Base-by-base conservation (phyloP, 139 green algal species). In the Astrephomene gubernaculifera region DNA sequence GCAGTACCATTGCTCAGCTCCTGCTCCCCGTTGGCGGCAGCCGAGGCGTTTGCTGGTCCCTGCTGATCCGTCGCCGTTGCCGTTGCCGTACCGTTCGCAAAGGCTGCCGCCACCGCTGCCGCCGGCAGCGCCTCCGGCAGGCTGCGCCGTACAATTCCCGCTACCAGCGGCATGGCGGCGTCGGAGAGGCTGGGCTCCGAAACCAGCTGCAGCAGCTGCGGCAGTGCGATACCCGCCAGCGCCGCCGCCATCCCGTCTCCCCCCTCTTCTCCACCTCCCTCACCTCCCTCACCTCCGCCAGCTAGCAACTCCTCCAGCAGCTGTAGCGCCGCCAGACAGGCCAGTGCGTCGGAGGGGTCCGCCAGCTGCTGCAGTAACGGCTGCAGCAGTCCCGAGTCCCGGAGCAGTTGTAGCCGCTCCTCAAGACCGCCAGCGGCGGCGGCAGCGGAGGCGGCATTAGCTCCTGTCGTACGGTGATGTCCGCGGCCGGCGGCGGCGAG, bases 271-370 rank as follows among this genome's bases (percentile, higher is more conserved):
- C 38, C 60, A 60, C 54, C 52, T 1, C 4, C 33, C 2, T 41
- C 43, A 4, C 5, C 35, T 35, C 6, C 52, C 6, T 14, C 49
- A 22, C n/a, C n/a, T n/a, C 7, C 9, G 57, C 31, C 57, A 19
- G 75, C 76, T 31, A 83, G 39, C n/a, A 83, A 41, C 17, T 72
- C 76, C 41, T 79, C 65, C 81, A 90, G 87, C 35, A 82, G 31
- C 64, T 81, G 87, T 33, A 86, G 81, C 73, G 86, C 52, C 68
- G 82, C 72, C 53, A 87, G 73, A 54, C 73, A 68, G 35, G 81
- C 61, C 6, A 90, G 65, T 10, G 41, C 61, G 80, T 90, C 86
- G 1, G 35, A 24, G 6, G 72, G 72, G 21, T 87, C 43, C 6
- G 61, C 31, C 24, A 90, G 64, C 73, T 87, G 65, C 6, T 35